Conservation (phyloP, 768 basidiomycete genomes). For the Termitomyces sp. region DNA sequence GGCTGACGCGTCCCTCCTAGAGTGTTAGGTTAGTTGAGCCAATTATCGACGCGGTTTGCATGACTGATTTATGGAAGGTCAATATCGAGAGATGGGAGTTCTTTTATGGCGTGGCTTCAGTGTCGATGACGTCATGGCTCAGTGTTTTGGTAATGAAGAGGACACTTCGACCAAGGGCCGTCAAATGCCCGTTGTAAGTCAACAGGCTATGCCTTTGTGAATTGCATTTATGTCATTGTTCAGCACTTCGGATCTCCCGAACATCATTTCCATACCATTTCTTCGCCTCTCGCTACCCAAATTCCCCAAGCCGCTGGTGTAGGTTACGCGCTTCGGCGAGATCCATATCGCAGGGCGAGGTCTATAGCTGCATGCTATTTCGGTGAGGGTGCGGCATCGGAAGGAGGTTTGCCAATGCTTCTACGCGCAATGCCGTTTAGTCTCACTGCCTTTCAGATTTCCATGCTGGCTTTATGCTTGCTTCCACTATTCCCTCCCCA, state of each 20-base stretch:
- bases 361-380: constrained; percentile 87
- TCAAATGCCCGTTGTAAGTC: constrained; percentile 86
- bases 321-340: constrained; percentile 81
- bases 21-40: constrained; percentile 55
- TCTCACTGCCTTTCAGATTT: constrained; percentile 52
- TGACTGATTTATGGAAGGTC: constrained; percentile 38
- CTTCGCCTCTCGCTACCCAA: constrained; percentile 89
- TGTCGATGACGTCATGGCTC: constrained; percentile 79
- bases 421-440: background rate
- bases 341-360: constrained; percentile 57
- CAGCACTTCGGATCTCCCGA: constrained; percentile 82
- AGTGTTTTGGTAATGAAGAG: constrained; percentile 84
- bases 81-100: constrained; percentile 92
- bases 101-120: constrained; percentile 84
- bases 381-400: constrained; percentile 91
- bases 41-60: background rate
- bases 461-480: constrained; percentile 83
- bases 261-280: constrained; percentile 91
- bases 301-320: constrained; percentile 95
- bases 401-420: constrained; percentile 50
- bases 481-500: constrained; percentile 71
- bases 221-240: constrained; percentile 1
- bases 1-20: constrained; percentile 24
- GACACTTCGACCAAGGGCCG: constrained; percentile 80
- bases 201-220: background rate